Percentiles rank a stretch among this genome's conserved stretches.
phyloP scores from a whole-genome alignment of 2,329 filamentous ascomycete genomes.

The Calonectria leucothoes region DNA sequence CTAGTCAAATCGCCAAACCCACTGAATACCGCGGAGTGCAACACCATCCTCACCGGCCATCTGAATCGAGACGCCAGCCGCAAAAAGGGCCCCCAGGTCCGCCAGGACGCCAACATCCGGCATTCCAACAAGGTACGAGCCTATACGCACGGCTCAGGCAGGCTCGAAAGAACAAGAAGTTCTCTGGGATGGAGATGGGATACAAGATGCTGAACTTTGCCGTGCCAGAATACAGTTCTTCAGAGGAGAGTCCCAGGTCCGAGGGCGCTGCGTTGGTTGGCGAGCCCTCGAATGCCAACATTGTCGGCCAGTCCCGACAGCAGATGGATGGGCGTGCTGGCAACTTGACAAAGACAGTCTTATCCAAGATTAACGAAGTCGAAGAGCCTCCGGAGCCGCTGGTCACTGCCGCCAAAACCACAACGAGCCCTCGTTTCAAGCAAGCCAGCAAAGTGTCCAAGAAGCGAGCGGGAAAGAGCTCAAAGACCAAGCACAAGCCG shows the following conservation, averaged over 20 bases:
- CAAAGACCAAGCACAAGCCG: not conserved
- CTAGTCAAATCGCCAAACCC: too few relatives aligned
- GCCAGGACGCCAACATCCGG: not conserved
- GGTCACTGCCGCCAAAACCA: not conserved
- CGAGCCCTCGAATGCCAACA: too few relatives aligned
- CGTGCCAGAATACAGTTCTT: not conserved
- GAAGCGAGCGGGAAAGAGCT: not conserved
- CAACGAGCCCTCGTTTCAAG: not conserved
- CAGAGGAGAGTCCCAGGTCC: not conserved
- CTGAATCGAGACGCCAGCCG: not conserved
- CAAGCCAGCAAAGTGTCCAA: not conserved
- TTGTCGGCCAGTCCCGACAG: not conserved
- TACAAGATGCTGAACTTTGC: not conserved
- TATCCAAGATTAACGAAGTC: not conserved
- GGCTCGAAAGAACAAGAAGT: not conserved
- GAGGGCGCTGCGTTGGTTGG: not conserved
- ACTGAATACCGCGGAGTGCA: not conserved
- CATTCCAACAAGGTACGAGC: not conserved
- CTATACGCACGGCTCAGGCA: not conserved
- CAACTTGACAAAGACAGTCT: not conserved
- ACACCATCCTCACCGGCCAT: not conserved
- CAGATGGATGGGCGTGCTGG: not conserved
- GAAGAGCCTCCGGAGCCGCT: not conserved
- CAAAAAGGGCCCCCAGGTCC: not conserved
- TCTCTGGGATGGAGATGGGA: not conserved